Conservation (phyloP, 345 rosid species). For the Fremontodendron californicum region DNA sequence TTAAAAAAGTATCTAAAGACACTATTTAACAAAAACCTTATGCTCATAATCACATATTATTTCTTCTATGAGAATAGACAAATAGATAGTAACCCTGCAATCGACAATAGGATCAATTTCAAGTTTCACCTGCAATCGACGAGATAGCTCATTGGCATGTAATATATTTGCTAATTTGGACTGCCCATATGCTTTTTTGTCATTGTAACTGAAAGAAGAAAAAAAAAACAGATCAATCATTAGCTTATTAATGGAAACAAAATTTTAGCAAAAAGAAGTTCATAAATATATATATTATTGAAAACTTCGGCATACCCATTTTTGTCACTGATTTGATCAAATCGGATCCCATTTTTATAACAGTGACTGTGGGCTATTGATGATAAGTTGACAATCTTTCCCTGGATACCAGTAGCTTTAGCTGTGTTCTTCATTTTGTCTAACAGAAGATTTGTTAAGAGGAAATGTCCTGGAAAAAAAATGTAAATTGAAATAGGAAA, state of each 20-base stretch:
- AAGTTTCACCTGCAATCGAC: conserved; percentile 64
- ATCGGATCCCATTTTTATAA: conserved; percentile 55
- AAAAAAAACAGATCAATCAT: neutral
- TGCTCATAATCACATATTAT: too few relatives aligned
- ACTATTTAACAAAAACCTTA: too few relatives aligned
- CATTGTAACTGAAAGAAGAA: conserved; percentile 48
- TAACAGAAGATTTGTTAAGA: conserved; percentile 73
- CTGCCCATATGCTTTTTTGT: conserved; percentile 88
- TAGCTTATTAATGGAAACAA: neutral
- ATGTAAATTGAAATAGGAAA: neutral
- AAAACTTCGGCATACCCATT: conserved; percentile 27
- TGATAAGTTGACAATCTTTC: conserved; percentile 84
- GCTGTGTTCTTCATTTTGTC: conserved; percentile 74
- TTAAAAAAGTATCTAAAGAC: too few relatives aligned
- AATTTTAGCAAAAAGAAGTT: neutral
- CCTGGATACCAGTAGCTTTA: conserved; percentile 50
- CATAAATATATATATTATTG: neutral
- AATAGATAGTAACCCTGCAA: too few relatives aligned
- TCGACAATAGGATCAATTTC: neutral
- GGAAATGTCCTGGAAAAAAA: conserved; percentile 68
- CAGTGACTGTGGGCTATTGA: conserved; percentile 76
- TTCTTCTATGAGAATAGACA: too few relatives aligned
- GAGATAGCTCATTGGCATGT: conserved; percentile 82
- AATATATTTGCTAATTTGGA: conserved; percentile 89
- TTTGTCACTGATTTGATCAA: conserved; percentile 49